These are phyloP conservation scores for Fusarium devonianum DNA, from an alignment of 2,329 filamentous ascomycete species.

Conservation along the genomic window DNA sequence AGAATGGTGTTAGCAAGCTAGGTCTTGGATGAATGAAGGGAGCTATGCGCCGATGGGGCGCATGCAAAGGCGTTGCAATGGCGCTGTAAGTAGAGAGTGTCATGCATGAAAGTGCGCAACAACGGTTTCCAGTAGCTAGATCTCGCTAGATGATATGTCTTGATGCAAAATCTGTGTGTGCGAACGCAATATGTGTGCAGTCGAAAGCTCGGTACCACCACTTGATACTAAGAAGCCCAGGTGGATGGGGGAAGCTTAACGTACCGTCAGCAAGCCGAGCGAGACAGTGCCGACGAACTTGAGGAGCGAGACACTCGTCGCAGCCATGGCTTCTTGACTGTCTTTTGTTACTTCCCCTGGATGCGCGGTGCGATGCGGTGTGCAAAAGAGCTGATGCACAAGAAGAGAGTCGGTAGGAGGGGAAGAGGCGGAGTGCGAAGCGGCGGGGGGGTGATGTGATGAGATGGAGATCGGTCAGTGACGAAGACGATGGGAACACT, in stretches of 20 bases:
- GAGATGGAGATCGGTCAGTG: slow-evolving; percentile 22
- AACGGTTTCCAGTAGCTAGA: background rate
- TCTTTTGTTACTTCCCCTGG: too few species aligned
- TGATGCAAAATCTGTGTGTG: background rate
- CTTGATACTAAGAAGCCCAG: slow-evolving; percentile 19
- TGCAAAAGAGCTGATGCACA: background rate
- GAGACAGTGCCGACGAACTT: slow-evolving; percentile 95
- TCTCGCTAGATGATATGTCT: background rate
- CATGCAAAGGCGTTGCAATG: slow-evolving; percentile 11
- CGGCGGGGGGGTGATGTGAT: slow-evolving; percentile 24
- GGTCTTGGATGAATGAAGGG: background rate
- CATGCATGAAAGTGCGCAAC: background rate
- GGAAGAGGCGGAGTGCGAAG: slow-evolving; percentile 8
- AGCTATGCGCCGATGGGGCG: background rate
- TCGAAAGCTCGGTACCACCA: background rate
- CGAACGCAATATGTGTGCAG: background rate
- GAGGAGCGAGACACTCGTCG: slow-evolving; percentile 75
- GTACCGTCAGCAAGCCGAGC: slow-evolving; percentile 85
- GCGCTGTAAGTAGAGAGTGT: background rate
- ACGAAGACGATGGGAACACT: slow-evolving; percentile 24
- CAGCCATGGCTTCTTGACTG: slow-evolving; percentile 60
- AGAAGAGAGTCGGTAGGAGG: slow-evolving; percentile 2
- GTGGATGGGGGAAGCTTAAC: slow-evolving; percentile 44
- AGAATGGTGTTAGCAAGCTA: slow-evolving; percentile 24
- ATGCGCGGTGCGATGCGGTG: background rate